Evolutionary conservation across 176 grass and related monocot genomes (phyloP).

Genomic region (Alopecurus myosuroides): DNA sequence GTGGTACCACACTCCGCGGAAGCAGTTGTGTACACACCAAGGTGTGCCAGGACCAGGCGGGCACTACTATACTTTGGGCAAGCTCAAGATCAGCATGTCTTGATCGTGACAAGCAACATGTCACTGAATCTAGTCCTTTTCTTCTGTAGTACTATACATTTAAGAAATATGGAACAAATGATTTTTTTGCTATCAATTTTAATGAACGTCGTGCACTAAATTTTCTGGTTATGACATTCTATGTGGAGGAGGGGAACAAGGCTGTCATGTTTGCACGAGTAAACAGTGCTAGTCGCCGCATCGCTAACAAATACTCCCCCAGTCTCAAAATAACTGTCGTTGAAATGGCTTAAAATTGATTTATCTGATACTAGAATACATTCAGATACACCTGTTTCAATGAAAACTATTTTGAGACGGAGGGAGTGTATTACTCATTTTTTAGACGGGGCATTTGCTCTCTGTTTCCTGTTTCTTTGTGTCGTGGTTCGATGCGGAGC

Average conservation of each 20-base stretch:
- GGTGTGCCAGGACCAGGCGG: slow-evolving; percentile 6
- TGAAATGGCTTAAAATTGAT: no score
- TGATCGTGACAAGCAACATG: slow-evolving; percentile 27
- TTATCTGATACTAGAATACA: no score
- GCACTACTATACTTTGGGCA: background rate
- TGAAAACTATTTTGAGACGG: no score
- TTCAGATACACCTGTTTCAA: no score
- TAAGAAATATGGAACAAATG: background rate
- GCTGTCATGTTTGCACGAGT: no score
- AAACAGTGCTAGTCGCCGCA: no score
- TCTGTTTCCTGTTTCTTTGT: no score
- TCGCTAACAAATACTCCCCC: no score
- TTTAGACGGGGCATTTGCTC: no score
- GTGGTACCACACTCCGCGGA: slow-evolving; percentile 6
- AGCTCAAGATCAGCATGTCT: slow-evolving; percentile 22
- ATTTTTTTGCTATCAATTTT: background rate
- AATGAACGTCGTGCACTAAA: background rate
- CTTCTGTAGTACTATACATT: background rate
- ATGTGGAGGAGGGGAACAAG: background rate
- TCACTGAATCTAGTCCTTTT: background rate
- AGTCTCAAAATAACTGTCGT: no score
- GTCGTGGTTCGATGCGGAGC: no score
- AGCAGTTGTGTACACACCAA: slow-evolving; percentile 7
- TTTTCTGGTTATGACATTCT: background rate
- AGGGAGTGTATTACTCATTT: no score